Evolutionary conservation across 2,329 filamentous ascomycete species (phyloP).

Genomic region (Bipolaris cookei): DNA sequence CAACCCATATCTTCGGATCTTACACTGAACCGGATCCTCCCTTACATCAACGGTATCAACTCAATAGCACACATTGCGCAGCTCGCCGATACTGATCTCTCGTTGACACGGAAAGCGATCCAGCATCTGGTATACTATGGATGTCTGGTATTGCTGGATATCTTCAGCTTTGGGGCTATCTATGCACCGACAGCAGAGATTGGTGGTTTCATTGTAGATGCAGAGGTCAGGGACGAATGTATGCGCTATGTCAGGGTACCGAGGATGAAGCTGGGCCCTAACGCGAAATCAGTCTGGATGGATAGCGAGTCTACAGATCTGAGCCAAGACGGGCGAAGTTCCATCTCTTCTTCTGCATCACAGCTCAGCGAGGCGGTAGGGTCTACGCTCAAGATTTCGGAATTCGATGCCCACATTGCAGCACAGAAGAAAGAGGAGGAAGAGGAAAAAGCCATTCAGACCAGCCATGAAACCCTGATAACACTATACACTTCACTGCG

Average conservation of each 20-base stretch:
- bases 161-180: slow-evolving; percentile 92
- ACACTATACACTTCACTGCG: slow-evolving; percentile 85
- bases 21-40: slow-evolving; percentile 78
- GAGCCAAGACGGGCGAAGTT: slow-evolving; percentile 29
- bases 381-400: slow-evolving; percentile 23
- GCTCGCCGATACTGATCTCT: slow-evolving; percentile 83
- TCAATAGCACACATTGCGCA: slow-evolving; percentile 87
- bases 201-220: slow-evolving; percentile 77
- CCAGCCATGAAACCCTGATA: slow-evolving; percentile 61
- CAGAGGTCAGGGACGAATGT: slow-evolving; percentile 83
- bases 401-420: slow-evolving; percentile 17
- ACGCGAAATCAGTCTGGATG: slow-evolving; percentile 20
- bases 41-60: slow-evolving; percentile 88
- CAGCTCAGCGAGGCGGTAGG: slow-evolving; percentile 23
- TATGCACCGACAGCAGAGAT: slow-evolving; percentile 85
- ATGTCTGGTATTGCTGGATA: slow-evolving; percentile 86
- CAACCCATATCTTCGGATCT: slow-evolving; percentile 69
- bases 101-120: slow-evolving; percentile 83
- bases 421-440: slow-evolving; percentile 14
- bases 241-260: slow-evolving; percentile 72
- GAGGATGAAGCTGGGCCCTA: slow-evolving; percentile 36
- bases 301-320: slow-evolving; percentile 26
- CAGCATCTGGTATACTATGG: slow-evolving; percentile 93
- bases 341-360: slow-evolving; percentile 34
- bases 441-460: slow-evolving; percentile 26